A percentile compares a stretch with the other conserved stretches of the same genome.
These are phyloP conservation scores for Nicotiana obtusifolia DNA, from an alignment of 257 asterid species.

Conservation along the genomic window DNA sequence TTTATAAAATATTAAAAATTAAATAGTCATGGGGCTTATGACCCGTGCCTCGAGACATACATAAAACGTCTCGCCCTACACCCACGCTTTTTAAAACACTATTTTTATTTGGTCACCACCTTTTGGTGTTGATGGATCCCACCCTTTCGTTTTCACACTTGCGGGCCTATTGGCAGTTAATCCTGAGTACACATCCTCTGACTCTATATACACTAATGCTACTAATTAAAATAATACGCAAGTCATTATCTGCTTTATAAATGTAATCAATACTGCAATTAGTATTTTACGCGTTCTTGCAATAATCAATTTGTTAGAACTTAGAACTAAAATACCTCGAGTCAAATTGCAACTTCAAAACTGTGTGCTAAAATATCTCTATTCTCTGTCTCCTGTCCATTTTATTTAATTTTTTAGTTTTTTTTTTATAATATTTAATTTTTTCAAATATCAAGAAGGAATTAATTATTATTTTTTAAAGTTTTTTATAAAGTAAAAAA, in stretches of 20 bases:
- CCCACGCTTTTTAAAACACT: too few species aligned
- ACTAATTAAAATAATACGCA: not conserved
- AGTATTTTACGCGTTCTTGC: not conserved
- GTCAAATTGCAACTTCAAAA: not conserved
- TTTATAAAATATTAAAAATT: too few species aligned
- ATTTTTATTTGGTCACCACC: too few species aligned
- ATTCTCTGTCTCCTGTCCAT: not conserved
- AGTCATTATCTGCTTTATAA: not conserved
- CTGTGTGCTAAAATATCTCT: not conserved
- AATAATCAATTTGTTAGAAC: too few species aligned
- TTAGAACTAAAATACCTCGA: too few species aligned
- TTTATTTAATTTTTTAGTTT: not conserved
- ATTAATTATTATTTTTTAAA: too few species aligned
- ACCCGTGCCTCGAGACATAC: too few species aligned
- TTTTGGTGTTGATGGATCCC: not conserved
- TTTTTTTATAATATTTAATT: too few species aligned
- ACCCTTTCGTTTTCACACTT: not conserved
- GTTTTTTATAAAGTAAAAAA: too few species aligned
- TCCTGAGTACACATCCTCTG: not conserved
- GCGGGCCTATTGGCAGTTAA: not conserved
- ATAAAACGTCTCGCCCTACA: too few species aligned
- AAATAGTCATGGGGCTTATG: too few species aligned
- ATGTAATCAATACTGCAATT: not conserved
- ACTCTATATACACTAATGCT: not conserved
- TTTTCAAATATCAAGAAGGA: too few species aligned